Percentiles rank a stretch among this genome's conserved stretches.
phyloP scores from a whole-genome alignment of 352 stramenopile genomes.

The Pythium brachiatum region DNA sequence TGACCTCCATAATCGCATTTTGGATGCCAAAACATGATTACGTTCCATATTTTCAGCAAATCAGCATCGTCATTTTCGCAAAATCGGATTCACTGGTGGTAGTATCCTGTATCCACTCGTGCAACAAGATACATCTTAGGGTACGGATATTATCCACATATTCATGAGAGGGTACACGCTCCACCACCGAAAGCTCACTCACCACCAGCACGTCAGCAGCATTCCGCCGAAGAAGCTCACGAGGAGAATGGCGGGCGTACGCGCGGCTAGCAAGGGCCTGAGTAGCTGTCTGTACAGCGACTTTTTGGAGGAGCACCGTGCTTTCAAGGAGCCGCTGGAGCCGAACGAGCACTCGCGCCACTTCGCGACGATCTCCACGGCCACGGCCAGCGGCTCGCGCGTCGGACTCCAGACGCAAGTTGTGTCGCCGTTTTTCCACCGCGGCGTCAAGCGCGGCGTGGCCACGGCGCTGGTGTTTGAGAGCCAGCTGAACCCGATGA shows the following conservation, averaged over 20 bases:
- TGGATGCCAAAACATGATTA: neutral
- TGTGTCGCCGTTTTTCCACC: slow-evolving; percentile 69
- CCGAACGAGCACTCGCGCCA: slow-evolving; percentile 50
- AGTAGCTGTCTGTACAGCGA: slow-evolving; percentile 66
- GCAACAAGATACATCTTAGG: too few relatives aligned
- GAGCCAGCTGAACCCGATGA: slow-evolving; percentile 63
- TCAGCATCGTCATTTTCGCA: neutral
- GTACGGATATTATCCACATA: neutral
- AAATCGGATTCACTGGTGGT: neutral
- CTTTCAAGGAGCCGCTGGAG: slow-evolving; percentile 39
- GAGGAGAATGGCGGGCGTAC: slow-evolving; percentile 1
- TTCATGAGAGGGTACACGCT: neutral
- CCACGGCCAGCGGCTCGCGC: slow-evolving; percentile 49
- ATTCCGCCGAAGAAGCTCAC: neutral
- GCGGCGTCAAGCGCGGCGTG: slow-evolving; percentile 63
- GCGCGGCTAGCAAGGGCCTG: slow-evolving; percentile 37
- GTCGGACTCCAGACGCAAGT: slow-evolving; percentile 57
- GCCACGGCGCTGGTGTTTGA: slow-evolving; percentile 62
- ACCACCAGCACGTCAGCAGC: slow-evolving; percentile 20
- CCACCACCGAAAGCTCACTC: slow-evolving; percentile 4
- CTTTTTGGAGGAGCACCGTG: slow-evolving; percentile 55
- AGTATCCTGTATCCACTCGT: neutral
- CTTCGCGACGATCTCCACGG: slow-evolving; percentile 43
- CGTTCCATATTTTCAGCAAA: neutral
- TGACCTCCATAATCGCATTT: neutral